A percentile compares a stretch with the other conserved stretches of the same genome.
phyloP scores from a whole-genome alignment of 495 filamentous ascomycete species.

The Penicillium ucsense region DNA sequence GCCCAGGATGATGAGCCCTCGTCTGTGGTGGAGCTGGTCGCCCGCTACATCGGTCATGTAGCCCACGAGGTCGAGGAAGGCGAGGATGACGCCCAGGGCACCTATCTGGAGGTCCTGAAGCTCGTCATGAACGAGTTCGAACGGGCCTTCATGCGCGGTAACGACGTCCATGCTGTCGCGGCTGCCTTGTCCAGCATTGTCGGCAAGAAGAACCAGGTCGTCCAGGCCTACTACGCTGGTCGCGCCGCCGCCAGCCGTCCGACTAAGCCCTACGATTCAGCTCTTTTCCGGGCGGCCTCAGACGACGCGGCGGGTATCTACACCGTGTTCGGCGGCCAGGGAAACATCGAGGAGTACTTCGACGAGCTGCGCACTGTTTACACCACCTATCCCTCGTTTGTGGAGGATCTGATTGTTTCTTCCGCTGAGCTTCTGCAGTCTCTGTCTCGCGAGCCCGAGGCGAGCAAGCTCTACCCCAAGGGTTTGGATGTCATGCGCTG shows the following conservation, averaged over 20 bases:
- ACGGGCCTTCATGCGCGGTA: slow-evolving; percentile 84
- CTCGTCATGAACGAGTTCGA: slow-evolving; percentile 90
- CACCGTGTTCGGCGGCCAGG: slow-evolving; percentile 95
- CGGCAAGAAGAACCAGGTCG: slow-evolving; percentile 78
- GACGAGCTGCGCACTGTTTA: slow-evolving; percentile 90
- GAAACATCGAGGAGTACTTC: slow-evolving; percentile 99
- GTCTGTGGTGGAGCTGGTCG: slow-evolving; percentile 80
- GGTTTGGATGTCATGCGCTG: slow-evolving; percentile 89
- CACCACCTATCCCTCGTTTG: slow-evolving; percentile 79
- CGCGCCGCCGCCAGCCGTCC: slow-evolving; percentile 71
- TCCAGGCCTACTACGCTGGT: slow-evolving; percentile 82
- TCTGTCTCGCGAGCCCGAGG: slow-evolving; percentile 75
- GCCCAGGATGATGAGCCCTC: slow-evolving; percentile 97
- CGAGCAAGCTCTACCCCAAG: slow-evolving; percentile 92
- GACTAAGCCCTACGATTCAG: slow-evolving; percentile 84
- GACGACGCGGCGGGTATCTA: slow-evolving; percentile 74
- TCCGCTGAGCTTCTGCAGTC: slow-evolving; percentile 74
- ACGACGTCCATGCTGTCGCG: slow-evolving; percentile 88
- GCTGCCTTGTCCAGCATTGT: slow-evolving; percentile 78
- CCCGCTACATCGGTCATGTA: slow-evolving; percentile 82
- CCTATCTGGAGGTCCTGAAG: slow-evolving; percentile 79
- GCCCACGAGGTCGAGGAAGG: slow-evolving; percentile 79
- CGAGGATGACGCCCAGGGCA: slow-evolving; percentile 77
- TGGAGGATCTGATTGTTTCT: slow-evolving; percentile 70
- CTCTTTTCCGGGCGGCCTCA: slow-evolving; percentile 76